Base-by-base conservation (phyloP, 768 basidiomycete genomes). In the Auriscalpium microsporum region DNA sequence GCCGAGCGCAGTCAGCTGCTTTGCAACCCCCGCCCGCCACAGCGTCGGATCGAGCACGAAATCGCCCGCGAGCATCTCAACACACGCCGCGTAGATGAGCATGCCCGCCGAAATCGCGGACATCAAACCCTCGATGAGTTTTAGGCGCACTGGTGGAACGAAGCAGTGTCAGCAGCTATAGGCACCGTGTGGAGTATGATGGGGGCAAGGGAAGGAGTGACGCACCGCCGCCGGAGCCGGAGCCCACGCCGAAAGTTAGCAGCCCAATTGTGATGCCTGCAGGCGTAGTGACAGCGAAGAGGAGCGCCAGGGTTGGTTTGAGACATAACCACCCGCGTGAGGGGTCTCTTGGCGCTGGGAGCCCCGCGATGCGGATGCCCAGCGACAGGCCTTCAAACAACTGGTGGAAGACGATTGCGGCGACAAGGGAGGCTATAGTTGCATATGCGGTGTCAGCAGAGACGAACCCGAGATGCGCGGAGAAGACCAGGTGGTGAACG, bases 21-120 rank as follows among this genome's bases (percentile, higher is more conserved):
- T 68, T 45, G 59, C 53, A 14, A 68, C 56, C 16, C 67, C 61
- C 57, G 71, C 68, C 28, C 71, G 68, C 76, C 73, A 74, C 68
- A 72, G 70, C 68, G 61, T 74, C 57, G 81, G 81, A 40, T 88
- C 86, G 69, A 86, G 85, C 45, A 91, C 86, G 60, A 91, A 90
- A 67, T 92, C 89, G 3, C 81, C 89, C 0, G 87, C 89, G 51
- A 92, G 79, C 86, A 92, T 91, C 75, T 91, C 90, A 8, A 91
- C 87, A 10, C 83, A 87, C 10, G 85, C 80, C 0, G 85, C 89
- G 62, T 90, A 91, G 46, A 85, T 89, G 49, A 92, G 77, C 84
- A 91, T 83, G 3, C 89, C 88, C 0, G 88, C 86, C 0, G 86
- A 88, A 35, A 90, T 74, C n/a, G 86, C 87, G 8, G 82, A 84